Conservation (phyloP, 768 basidiomycete species). For the Austroboletus festivus region DNA sequence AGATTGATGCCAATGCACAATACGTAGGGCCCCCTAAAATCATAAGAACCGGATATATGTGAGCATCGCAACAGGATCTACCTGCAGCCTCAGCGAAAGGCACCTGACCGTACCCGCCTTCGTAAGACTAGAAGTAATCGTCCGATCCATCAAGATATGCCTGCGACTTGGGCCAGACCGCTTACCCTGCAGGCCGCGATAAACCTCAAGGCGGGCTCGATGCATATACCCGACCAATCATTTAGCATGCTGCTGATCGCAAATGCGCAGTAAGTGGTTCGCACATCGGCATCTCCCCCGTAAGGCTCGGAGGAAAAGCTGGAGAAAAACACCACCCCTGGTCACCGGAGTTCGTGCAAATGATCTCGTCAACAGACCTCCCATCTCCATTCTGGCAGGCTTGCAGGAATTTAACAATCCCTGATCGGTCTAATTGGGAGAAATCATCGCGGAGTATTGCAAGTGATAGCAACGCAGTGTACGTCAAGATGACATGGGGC, state of each 20-base stretch:
- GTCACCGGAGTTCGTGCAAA: neutral
- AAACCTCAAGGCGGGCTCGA: slow-evolving; percentile 58
- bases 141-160: slow-evolving; percentile 1
- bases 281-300: slow-evolving; percentile 70
- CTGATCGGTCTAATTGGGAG: slow-evolving; percentile 60
- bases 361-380: slow-evolving; percentile 49
- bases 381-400: slow-evolving; percentile 79
- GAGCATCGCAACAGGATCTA: slow-evolving; percentile 28
- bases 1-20: slow-evolving; percentile 76
- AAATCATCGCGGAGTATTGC: slow-evolving; percentile 88
- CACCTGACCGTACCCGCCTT: slow-evolving; percentile 88
- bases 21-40: slow-evolving; percentile 86
- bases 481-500: slow-evolving; percentile 91
- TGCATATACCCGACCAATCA: slow-evolving; percentile 74
- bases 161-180: neutral
- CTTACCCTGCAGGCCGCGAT: slow-evolving; percentile 71
- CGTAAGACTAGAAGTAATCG: slow-evolving; percentile 65
- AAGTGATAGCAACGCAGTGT: slow-evolving; percentile 82
- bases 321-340: slow-evolving; percentile 4
- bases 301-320: slow-evolving; percentile 74
- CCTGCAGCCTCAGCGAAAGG: slow-evolving; percentile 85
- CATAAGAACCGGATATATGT: neutral
- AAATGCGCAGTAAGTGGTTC: slow-evolving; percentile 86
- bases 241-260: slow-evolving; percentile 74
- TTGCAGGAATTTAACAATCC: slow-evolving; percentile 63